Percentiles rank a stretch among this genome's conserved stretches.
Conservation (phyloP, 305 asterid species). For the Fraxinus greggii region DNA sequence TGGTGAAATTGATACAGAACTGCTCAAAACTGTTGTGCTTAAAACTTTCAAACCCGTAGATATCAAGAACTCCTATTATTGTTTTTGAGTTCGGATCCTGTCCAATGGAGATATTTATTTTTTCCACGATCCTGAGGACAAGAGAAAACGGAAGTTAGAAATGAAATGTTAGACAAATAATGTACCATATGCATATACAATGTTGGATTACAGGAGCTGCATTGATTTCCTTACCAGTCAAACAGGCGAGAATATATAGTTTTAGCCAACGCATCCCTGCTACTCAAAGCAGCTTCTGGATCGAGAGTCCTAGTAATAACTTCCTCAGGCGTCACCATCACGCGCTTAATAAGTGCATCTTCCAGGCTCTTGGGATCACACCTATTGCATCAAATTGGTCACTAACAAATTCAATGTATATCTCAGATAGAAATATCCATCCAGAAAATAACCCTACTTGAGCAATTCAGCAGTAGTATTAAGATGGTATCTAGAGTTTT, state of each 20-base stretch:
- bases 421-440: constrained; percentile 16
- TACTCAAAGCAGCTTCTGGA: constrained; percentile 92
- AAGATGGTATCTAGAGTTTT: constrained; percentile 86
- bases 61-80: constrained; percentile 97
- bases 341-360: constrained; percentile 95
- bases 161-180: constrained; percentile 20
- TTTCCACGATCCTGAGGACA: constrained; percentile 86
- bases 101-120: constrained; percentile 92
- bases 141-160: constrained; percentile 29
- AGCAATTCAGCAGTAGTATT: constrained; percentile 83
- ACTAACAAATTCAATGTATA: constrained; percentile 10
- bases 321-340: constrained; percentile 99
- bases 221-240: constrained; percentile 64
- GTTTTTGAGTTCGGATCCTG: constrained; percentile 99
- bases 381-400: constrained; percentile 47
- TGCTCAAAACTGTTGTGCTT: constrained; percentile 96
- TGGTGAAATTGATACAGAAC: constrained; percentile 97
- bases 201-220: background rate
- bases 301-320: constrained; percentile 94
- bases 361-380: constrained; percentile 97
- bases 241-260: constrained; percentile 88
- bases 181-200: background rate
- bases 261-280: constrained; percentile 99
- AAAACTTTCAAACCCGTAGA: constrained; percentile 98
- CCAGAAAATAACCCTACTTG: constrained; percentile 49